Evolutionary conservation across 306 rosid species (phyloP).

Genomic region (Cicer chorassanicum): DNA sequence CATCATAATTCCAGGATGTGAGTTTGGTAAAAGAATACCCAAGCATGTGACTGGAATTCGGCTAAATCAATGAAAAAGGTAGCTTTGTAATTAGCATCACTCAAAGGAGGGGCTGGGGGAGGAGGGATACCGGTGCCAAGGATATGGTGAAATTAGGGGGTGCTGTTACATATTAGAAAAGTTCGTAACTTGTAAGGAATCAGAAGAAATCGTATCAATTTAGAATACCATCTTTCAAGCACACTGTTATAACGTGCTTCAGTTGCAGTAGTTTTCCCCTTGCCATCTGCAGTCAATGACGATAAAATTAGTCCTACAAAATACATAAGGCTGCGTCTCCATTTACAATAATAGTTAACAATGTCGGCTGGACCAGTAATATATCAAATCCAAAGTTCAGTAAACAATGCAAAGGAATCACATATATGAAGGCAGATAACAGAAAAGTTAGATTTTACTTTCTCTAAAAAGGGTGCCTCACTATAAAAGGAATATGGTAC

Average conservation of each 20-base stretch:
- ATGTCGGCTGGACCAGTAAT: background rate
- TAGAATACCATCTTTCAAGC: slow-evolving; percentile 67
- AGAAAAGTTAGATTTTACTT: background rate
- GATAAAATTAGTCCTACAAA: slow-evolving; percentile 39
- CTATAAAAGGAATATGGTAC: background rate
- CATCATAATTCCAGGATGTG: slow-evolving; percentile 10
- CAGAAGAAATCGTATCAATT: slow-evolving; percentile 50
- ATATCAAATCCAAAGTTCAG: slow-evolving; percentile 13
- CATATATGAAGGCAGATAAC: slow-evolving; percentile 2
- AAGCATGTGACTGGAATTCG: slow-evolving; percentile 22
- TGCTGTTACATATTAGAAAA: slow-evolving; percentile 16
- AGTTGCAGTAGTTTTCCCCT: slow-evolving; percentile 76
- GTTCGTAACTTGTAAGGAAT: slow-evolving; percentile 41
- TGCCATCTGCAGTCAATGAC: slow-evolving; percentile 63
- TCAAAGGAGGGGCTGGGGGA: background rate
- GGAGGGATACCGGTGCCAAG: slow-evolving; percentile 22
- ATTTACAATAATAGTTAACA: background rate
- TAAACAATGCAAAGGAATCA: slow-evolving; percentile 32
- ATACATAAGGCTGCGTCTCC: slow-evolving; percentile 17
- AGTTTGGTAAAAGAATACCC: slow-evolving; percentile 23
- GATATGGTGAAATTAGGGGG: slow-evolving; percentile 34
- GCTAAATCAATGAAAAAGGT: slow-evolving; percentile 26
- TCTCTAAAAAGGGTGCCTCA: background rate
- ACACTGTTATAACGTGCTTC: slow-evolving; percentile 69
- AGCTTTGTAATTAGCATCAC: slow-evolving; percentile 25